Evolutionary conservation across 257 asterid species (phyloP).

Genomic region (Pogostemon cablin): DNA sequence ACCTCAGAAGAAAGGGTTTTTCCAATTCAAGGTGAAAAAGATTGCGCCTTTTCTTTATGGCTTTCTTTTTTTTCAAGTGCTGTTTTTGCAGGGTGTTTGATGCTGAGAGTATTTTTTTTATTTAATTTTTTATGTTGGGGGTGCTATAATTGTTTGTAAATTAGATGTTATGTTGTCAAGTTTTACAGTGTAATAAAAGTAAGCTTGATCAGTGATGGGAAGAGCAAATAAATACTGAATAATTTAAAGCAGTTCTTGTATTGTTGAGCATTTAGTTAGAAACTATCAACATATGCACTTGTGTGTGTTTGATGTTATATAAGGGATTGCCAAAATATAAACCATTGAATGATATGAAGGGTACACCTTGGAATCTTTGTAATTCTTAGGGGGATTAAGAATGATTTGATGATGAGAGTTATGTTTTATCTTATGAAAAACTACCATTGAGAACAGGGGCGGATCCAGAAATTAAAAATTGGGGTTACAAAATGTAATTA

Average conservation of each 20-base stretch:
- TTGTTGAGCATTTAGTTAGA: background rate
- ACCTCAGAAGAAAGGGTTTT: slow-evolving; percentile 27
- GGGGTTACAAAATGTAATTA: too few species aligned
- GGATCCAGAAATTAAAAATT: background rate
- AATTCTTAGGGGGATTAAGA: slow-evolving; percentile 10
- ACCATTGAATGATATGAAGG: slow-evolving; percentile 15
- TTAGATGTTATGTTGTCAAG: slow-evolving; percentile 9
- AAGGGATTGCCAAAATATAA: slow-evolving; percentile 1
- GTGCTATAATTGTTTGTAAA: slow-evolving; percentile 13
- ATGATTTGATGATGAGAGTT: background rate
- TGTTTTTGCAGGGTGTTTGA: background rate
- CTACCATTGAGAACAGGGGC: background rate
- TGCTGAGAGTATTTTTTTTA: background rate
- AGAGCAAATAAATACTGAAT: slow-evolving; percentile 6
- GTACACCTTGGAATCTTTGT: slow-evolving; percentile 13
- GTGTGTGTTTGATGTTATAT: background rate
- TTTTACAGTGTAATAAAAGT: slow-evolving; percentile 5
- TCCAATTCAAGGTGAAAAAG: slow-evolving; percentile 33
- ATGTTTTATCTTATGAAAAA: background rate
- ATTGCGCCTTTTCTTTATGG: slow-evolving; percentile 13
- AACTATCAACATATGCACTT: background rate
- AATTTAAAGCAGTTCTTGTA: background rate
- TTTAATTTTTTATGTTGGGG: background rate
- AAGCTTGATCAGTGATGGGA: slow-evolving; percentile 22
- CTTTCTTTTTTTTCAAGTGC: background rate